Evolutionary conservation across 495 filamentous ascomycete species (phyloP), one percentile per base, ranked within the genome.

Genomic region (Aspergillus campestris): DNA sequence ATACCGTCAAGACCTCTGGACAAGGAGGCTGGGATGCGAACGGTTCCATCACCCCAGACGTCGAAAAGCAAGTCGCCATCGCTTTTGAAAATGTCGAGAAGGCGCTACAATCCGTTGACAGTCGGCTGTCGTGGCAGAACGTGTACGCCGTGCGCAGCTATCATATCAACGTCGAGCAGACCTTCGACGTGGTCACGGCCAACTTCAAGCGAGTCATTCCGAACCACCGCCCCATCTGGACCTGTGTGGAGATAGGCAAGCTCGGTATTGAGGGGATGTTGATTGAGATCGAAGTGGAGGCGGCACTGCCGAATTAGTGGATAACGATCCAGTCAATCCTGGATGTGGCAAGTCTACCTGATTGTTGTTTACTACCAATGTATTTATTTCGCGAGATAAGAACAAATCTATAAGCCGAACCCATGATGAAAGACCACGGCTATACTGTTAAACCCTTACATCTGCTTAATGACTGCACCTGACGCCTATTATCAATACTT

Each of bases 11-110:
- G 40, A 53, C 50, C 38, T 51, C 72, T 0, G 74, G 74, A 7
- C 73, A 78, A 64, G 73, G 74, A 27, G 71, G 73, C 31, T 74
- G 72, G 72, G 57, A 42, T 34, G 12, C 40, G 5, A 68, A 57
- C 5, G 51, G 55, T n/a, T 41, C 56, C 28, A 31, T 65, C 40
- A 31, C 49, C 32, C 43, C 31, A 8, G 53, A 62, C 18, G 31
- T 68, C 42, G 41, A 51, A 3, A 58, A 47, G 1, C 57, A 79
- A 49, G 56, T 77, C 32, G 69, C 71, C 15, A 64, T 65, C 34
- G 70, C 75, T 7, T 79, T 79, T 51, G 56, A 55, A 1, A 79
- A 79, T 42, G 65, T 79, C 12, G 65, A 77, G 9, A 42, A 48
- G 0, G 58, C 48, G 2, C 58, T 77, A 6, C 61, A 61, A 41